Percentiles rank a stretch among this genome's conserved stretches.
phyloP scores from a whole-genome alignment of 2,329 filamentous ascomycete species.

The Hypoxylon sp. region DNA sequence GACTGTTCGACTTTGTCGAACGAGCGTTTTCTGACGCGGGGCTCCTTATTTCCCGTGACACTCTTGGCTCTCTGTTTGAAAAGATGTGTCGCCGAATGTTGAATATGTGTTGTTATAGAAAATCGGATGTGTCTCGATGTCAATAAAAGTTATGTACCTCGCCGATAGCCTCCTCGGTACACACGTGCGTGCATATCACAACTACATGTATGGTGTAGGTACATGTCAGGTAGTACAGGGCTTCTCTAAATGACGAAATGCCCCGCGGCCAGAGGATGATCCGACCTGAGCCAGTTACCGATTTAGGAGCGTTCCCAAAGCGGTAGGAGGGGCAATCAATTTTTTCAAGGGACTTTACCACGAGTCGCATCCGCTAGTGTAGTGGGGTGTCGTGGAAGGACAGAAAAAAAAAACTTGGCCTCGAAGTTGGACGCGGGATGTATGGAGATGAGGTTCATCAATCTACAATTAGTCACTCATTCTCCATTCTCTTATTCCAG shows the following conservation, averaged over 20 bases:
- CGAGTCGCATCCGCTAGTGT: slow-evolving; percentile 22
- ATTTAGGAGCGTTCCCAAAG: slow-evolving; percentile 43
- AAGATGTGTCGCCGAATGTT: neutral
- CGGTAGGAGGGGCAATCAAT: slow-evolving; percentile 51
- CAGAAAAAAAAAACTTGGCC: slow-evolving; percentile 26
- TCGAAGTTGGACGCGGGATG: slow-evolving; percentile 20
- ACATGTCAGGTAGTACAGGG: slow-evolving; percentile 1
- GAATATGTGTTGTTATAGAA: neutral
- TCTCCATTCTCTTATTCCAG: slow-evolving; percentile 32
- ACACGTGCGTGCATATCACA: too few species aligned
- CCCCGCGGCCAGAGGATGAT: slow-evolving; percentile 32
- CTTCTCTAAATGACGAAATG: slow-evolving; percentile 49
- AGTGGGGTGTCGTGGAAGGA: slow-evolving; percentile 26
- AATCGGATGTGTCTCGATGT: neutral
- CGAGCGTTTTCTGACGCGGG: neutral
- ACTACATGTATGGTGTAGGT: slow-evolving; percentile 2
- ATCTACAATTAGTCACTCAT: slow-evolving; percentile 41
- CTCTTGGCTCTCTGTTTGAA: neutral
- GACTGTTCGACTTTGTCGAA: slow-evolving; percentile 24
- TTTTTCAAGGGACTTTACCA: slow-evolving; percentile 37
- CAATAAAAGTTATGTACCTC: neutral
- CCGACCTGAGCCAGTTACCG: slow-evolving; percentile 22
- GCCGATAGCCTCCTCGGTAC: neutral
- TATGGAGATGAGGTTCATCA: slow-evolving; percentile 33
- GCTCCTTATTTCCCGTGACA: neutral